Evolutionary conservation across 352 stramenopile species (phyloP), one percentile per base, ranked within the genome.

Genomic region (Globisporangium cystogenes): DNA sequence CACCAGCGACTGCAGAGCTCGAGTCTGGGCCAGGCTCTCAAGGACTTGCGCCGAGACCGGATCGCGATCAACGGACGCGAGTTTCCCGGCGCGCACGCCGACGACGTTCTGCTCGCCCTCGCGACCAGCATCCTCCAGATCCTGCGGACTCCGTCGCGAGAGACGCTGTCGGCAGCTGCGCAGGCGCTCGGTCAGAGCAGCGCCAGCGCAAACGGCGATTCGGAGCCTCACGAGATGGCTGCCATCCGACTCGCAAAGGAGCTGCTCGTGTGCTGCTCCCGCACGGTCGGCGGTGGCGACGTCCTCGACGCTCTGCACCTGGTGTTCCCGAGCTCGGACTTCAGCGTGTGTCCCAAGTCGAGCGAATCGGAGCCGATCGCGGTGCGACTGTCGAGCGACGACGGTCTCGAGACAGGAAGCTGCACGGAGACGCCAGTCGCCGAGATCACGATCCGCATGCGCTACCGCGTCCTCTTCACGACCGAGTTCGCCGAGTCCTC

Each of bases 231-330:
- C 12, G 74, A 87, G 31, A 74, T 82, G 64, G 62, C 68, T 24
- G 75, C 76, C n/a, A 51, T 90, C 29, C 60, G 69, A 7, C 86
- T 87, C 42, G 70, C 73, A 5, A 65, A 63, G 11, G 64, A 83
- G 36, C 60, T 90, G 16, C 63, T 90, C 11, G 65, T 90, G 20
- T 70, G 62, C 43, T 85, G 80, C 47, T 80, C 76, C 23, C 73
- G 80, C 5, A 90, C 76, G 3, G 65, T 85, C 23, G 76, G 76
- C 6, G 76, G 75, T 0, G 80, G 75, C 5, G 80, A 90, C 46
- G 86, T 90, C 39, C 60, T 87, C 6, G 77, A 91, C 50, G 70
- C 70, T 3, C 62, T 89, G 37, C 72, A 86, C 24, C 37, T 83
- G 1, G 54, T 85, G 21, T 65, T 89, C 46, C 59, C 62, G 8